phyloP scores from a whole-genome alignment of 192 early-diverging fungal species.

The Thamnidium elegans region DNA sequence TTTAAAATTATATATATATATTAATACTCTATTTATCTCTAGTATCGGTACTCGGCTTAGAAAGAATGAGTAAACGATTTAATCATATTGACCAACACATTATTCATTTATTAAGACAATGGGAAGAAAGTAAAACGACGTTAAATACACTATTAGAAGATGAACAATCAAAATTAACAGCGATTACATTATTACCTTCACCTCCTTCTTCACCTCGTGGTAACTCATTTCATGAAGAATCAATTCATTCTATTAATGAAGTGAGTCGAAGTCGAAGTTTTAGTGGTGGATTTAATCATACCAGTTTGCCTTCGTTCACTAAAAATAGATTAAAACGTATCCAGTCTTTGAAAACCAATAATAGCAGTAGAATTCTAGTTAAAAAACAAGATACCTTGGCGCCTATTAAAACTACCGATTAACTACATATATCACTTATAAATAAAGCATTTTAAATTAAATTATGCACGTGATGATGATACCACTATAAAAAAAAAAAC shows the following conservation, averaged over 20 bases:
- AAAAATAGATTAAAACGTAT: neutral
- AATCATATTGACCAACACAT: slow-evolving; percentile 43
- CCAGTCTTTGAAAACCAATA: neutral
- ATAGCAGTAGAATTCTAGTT: neutral
- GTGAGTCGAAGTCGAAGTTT: too few relatives aligned
- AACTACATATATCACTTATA: too few relatives aligned
- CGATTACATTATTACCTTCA: slow-evolving; percentile 13
- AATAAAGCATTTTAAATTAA: too few relatives aligned
- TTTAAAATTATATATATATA: too few relatives aligned
- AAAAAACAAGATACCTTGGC: neutral
- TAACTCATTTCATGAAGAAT: too few relatives aligned
- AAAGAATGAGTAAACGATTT: slow-evolving; percentile 22
- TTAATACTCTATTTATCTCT: neutral
- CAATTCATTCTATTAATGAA: too few relatives aligned
- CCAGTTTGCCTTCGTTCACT: too few relatives aligned
- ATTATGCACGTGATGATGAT: too few relatives aligned
- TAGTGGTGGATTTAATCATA: neutral
- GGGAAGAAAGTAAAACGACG: slow-evolving; percentile 45
- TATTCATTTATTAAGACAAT: slow-evolving; percentile 42
- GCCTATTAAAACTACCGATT: neutral
- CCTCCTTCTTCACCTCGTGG: slow-evolving; percentile 24
- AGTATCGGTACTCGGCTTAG: slow-evolving; percentile 6
- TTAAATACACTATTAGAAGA: slow-evolving; percentile 35
- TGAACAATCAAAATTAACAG: neutral
- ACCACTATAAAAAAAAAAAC: too few relatives aligned